Evolutionary conservation across 2,329 filamentous ascomycete genomes (phyloP).

Genomic region (Hymenoscyphus repandus): DNA sequence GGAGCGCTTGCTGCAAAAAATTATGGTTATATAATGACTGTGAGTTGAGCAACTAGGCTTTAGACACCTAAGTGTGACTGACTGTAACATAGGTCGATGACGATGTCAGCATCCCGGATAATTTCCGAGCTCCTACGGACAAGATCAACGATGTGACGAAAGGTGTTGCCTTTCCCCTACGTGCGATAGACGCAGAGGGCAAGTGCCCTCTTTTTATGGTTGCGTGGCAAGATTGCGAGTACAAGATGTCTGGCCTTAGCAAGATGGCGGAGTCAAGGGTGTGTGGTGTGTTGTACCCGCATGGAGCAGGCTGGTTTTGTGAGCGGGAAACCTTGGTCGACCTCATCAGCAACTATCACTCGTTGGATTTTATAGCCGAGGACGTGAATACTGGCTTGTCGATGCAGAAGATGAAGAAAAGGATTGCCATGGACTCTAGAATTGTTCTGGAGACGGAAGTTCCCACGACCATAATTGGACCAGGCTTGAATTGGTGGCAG

Average conservation of each 20-base stretch:
- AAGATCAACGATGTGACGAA: conserved; percentile 2
- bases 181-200: neutral
- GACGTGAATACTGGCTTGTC: conserved; percentile 1
- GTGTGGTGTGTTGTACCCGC: conserved; percentile 1
- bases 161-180: conserved; percentile 2
- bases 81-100: neutral
- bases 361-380: conserved; percentile 3
- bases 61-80: neutral
- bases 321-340: neutral
- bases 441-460: conserved; percentile 2
- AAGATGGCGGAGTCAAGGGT: neutral
- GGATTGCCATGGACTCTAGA: neutral
- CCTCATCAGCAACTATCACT: neutral
- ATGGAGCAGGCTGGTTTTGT: neutral
- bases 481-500: conserved; percentile 5
- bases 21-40: conserved; percentile 5
- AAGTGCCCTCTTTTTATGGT: conserved; percentile 1
- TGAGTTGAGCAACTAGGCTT: too few relatives aligned
- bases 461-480: conserved; percentile 2
- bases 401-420: conserved; percentile 1
- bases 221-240: conserved; percentile 6
- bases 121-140: conserved; percentile 1
- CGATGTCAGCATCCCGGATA: conserved; percentile 1
- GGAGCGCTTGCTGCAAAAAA: neutral
- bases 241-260: conserved; percentile 2